These are phyloP conservation scores for Castanea sativa DNA, from an alignment of 306 rosid genomes.

Conservation along the genomic window DNA sequence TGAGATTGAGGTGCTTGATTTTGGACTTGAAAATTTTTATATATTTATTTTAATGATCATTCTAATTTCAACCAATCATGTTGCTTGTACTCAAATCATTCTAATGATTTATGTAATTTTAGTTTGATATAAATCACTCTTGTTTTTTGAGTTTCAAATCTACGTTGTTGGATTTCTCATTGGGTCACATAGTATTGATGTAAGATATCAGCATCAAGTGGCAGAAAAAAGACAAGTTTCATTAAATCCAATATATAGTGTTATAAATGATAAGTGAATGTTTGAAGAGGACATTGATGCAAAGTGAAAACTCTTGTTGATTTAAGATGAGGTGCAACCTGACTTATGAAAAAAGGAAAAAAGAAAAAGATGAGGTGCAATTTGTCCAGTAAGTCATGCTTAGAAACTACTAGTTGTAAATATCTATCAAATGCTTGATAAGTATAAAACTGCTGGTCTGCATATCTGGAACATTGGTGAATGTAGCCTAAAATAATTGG, in stretches of 20 bases:
- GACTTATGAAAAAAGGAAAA: no score
- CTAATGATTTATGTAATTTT: neutral
- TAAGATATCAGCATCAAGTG: neutral
- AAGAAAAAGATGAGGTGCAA: neutral
- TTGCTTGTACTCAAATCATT: neutral
- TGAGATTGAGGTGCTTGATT: conserved; percentile 71
- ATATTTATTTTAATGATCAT: neutral
- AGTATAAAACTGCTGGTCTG: conserved; percentile 4
- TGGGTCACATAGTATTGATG: neutral
- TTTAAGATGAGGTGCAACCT: neutral
- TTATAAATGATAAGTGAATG: neutral
- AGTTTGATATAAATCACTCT: neutral
- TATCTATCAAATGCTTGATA: neutral
- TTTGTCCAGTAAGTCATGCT: neutral
- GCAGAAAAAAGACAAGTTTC: neutral
- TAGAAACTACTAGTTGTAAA: neutral
- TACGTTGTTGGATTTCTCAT: neutral
- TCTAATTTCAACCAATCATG: neutral
- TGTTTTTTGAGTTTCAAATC: neutral
- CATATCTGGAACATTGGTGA: conserved; percentile 6
- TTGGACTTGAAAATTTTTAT: conserved; percentile 13
- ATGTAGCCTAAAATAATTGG: conserved; percentile 17
- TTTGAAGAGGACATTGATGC: neutral
- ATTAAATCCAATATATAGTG: neutral
- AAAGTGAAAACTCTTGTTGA: neutral